Base-by-base conservation (phyloP, 2,329 filamentous ascomycete species). In the Diaporthe capsici region DNA sequence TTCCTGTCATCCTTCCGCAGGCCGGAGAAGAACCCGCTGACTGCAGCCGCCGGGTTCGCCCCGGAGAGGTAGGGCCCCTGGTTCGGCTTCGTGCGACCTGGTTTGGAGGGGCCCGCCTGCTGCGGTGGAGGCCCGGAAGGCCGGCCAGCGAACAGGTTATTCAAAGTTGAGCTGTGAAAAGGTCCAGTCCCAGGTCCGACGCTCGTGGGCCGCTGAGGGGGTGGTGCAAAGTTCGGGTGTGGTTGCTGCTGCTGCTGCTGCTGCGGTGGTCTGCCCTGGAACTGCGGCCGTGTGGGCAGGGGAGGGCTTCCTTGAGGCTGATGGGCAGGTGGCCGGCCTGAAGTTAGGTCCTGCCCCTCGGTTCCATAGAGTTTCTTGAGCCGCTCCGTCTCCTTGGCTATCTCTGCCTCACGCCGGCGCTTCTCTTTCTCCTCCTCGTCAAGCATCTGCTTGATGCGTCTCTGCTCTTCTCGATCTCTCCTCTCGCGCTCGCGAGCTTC, bases 381-480 rank as follows among this genome's bases (percentile, higher is more conserved):
- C 1, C 95, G 89, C 82, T 97, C 95, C 0, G 97, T 98, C 85
- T 99, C 96, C 77, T 89, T 90, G 28, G 96, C 92, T 1, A 96
- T 85, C 79, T 90, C 90, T 13, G 88, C 90, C 44, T 92, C 89
- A 75, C 87, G 86, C 44, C 84, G 84, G 37, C 84, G 88, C 0
- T 86, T 88, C 79, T 94, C 92, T 74, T 88, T 89, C 37, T 93
- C 91, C 81, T 95, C 93, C 58, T 88, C 86, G 67, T 93, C 90
- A 6, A 94, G 87, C 88, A 94, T 92, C 80, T 88, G 89, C 80
- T 92, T 90, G 72, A 94, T 90, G 55, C 91, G 87, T 76, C 86
- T 86, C 76, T 90, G 86, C 78, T 91, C 90, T 51, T 87, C 88
- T 42, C 82, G 81, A 68, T 94, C 92, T 15, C 88, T 87, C 77